Base-by-base conservation (phyloP, 2,329 filamentous ascomycete genomes). In the Microcyclosporella mali region DNA sequence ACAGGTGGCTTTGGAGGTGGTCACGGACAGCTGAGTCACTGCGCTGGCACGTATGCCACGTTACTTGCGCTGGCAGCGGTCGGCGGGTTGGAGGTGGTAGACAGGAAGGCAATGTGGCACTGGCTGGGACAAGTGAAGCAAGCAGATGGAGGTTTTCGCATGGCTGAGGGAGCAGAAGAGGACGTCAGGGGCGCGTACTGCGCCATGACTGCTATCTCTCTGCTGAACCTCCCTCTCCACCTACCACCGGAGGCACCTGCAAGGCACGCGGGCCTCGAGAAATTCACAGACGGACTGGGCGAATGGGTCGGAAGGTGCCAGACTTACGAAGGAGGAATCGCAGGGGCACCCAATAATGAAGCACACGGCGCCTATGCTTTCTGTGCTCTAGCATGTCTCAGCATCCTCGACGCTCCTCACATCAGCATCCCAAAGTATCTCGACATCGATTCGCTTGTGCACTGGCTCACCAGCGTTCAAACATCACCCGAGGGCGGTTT, bases 331-430 rank as follows among this genome's bases (percentile, higher is more conserved):
- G 92, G 92, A 51, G 92, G 92, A 37, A 88, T 98, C 55, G 89
- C 86, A 52, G 84, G 81, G 43, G 82, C 84, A 51, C 92, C 89
- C 40, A 84, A 83, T 46, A 82, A 84, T 51, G 92, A 98, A 73
- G 92, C 90, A 41, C 92, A 98, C 68, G 92, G 92, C 48, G 92
- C 88, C 51, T 98, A 97, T 69, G 87, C 90, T 18, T 97, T 97
- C 67, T 95, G 90, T 67, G 89, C 86, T 43, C 71, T 98, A 46
- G 92, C 84, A 42, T 94, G 87, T 66, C 77, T 98, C 41, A 84
- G 86, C 58, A 86, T 97, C 51, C 70, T 97, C 36, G 88, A 86
- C 58, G 74, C 82, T 43, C 90, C 92, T 43, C 76, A 85, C 63
- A 74, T 78, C 54, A 84, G 79, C 50, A 80, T 95, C 52, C 74